Base-by-base conservation (phyloP, 176 grass and related monocot genomes). In the Otatea glauca region DNA sequence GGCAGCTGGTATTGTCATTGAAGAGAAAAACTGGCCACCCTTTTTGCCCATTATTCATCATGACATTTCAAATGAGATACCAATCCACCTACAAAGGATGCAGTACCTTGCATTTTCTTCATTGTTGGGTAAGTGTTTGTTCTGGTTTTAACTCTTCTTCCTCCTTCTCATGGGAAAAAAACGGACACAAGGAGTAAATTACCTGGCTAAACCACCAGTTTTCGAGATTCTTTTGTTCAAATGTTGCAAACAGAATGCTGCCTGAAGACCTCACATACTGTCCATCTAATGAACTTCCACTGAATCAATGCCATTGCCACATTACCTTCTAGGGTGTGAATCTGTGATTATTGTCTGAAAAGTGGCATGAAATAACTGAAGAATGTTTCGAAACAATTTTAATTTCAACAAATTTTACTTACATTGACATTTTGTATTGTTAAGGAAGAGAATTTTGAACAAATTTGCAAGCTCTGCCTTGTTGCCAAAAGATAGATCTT, bases 31-130 rank as follows among this genome's bases (percentile, higher is more conserved):
- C 70, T 98, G 93, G 88, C 96, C 93, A 41, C 93, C 96, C 32
- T 95, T 98, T 87, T 88, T 98, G 39, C 93, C 96, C 42, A 82
- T 98, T 87, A 98, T 98, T 73, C 96, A 96, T 92, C 93, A 98
- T 81, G 96, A 98, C 85, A 98, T 98, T 87, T 80, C 88, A 68
- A 95, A 94, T 72, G 96, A 98, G 84, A 98, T 96, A 89, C 93
- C 96, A 38, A 80, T 95, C 82, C 89, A 95, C 74, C 55, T 94
- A 70, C 93, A 96, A 78, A 65, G 89, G 70, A 83, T 98, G 93
- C 96, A 96, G 55, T 98, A 98, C 51, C 85, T 98, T 68, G 96
- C 93, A 24, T 98, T 98, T 90, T 88, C 86, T 76, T 98, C 96
- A 75, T 80, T 98, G 14, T 85, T 98, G 85, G 96, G 96, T 98